Percentiles rank a stretch among this genome's conserved stretches.
Evolutionary conservation across 179 eudicot genomes (phyloP).

Genomic region (Beta lomatogona): DNA sequence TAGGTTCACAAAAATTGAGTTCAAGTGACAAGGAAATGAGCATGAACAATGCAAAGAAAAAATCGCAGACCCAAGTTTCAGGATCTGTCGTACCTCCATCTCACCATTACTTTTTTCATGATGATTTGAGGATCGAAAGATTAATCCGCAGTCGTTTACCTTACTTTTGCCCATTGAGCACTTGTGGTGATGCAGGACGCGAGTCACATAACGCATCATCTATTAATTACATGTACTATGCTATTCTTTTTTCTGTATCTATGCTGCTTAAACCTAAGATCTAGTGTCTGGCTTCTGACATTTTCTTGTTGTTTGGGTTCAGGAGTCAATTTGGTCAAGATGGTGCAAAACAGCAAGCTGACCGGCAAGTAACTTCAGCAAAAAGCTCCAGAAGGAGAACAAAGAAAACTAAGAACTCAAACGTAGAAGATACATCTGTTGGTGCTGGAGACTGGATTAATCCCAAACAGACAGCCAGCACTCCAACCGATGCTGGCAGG

Average conservation of each 20-base stretch:
- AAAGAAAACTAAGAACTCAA: slow-evolving; percentile 47
- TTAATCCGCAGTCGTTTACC: slow-evolving; percentile 74
- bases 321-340: slow-evolving; percentile 81
- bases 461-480: slow-evolving; percentile 45
- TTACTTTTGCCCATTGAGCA: slow-evolving; percentile 65
- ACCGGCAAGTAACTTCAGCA: slow-evolving; percentile 28
- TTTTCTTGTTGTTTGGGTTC: slow-evolving; percentile 3
- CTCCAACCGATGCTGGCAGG: slow-evolving; percentile 79
- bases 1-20: slow-evolving; percentile 24
- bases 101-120: slow-evolving; percentile 71
- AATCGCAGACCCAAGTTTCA: slow-evolving; percentile 28
- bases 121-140: slow-evolving; percentile 63
- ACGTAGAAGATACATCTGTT: slow-evolving; percentile 34
- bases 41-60: slow-evolving; percentile 19
- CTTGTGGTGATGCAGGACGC: slow-evolving; percentile 36
- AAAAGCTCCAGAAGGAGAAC: slow-evolving; percentile 44
- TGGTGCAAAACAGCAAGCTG: slow-evolving; percentile 45
- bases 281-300: slow-evolving; percentile 7
- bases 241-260: slow-evolving; percentile 13
- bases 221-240: slow-evolving; percentile 78
- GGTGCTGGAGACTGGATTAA: slow-evolving; percentile 67
- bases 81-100: slow-evolving; percentile 57
- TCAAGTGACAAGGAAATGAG: slow-evolving; percentile 24
- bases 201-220: slow-evolving; percentile 44
- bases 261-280: not conserved